Conservation (phyloP, 768 basidiomycete genomes). For the Chiua virens region DNA sequence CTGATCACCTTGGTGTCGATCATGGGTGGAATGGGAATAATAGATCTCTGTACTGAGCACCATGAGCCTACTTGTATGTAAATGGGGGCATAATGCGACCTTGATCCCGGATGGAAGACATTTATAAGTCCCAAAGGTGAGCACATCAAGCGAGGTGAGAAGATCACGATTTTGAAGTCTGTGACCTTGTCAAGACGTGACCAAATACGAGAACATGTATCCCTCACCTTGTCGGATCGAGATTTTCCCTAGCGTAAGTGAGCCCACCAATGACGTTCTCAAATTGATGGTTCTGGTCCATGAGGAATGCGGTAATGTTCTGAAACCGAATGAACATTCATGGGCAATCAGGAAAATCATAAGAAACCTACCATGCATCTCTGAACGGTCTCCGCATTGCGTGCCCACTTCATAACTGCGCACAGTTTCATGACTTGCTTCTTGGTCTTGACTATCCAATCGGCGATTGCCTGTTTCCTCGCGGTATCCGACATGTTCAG, state of each 20-base stretch:
- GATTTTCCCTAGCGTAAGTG: constrained; percentile 60
- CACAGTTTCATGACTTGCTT: constrained; percentile 89
- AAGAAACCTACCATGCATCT: constrained; percentile 69
- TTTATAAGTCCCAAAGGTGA: constrained; percentile 83
- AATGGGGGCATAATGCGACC: constrained; percentile 40
- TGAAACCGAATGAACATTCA: constrained; percentile 28
- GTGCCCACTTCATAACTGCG: constrained; percentile 83
- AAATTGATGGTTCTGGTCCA: constrained; percentile 84
- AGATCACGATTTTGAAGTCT: constrained; percentile 94
- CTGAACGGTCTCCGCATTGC: constrained; percentile 80
- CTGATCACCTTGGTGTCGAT: constrained; percentile 64
- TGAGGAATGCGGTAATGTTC: constrained; percentile 87
- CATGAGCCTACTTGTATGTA: constrained; percentile 21
- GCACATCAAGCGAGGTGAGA: constrained; percentile 85
- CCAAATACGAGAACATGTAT: not conserved
- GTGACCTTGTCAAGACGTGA: not conserved
- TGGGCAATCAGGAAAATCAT: not conserved
- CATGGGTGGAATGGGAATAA: constrained; percentile 64
- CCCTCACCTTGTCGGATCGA: constrained; percentile 78
- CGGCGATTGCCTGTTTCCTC: constrained; percentile 80
- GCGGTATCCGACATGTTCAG: constrained; percentile 81
- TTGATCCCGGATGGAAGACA: constrained; percentile 80
- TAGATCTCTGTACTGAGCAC: constrained; percentile 53
- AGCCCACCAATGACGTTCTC: constrained; percentile 65
- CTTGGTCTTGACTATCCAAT: constrained; percentile 89